Base-by-base conservation (phyloP, 1,139 yeast genomes). In the Scheffersomyces insectosa region DNA sequence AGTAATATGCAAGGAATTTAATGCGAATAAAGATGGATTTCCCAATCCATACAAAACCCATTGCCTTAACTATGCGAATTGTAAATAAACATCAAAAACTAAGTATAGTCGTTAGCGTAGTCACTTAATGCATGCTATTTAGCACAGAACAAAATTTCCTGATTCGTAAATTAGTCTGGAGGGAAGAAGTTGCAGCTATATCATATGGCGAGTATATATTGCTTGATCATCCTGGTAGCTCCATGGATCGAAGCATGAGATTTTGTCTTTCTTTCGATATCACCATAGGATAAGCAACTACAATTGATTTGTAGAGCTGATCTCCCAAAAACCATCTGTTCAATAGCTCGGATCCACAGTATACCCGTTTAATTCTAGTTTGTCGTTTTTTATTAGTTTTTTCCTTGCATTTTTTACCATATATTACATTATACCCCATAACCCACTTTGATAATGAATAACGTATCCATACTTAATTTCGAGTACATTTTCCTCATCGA, bases 401-500 rank as follows among this genome's bases (percentile, higher is more conserved):
- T 15, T 16, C 33, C 33, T 37, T 12, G 29, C 14, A 33, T 15
- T 20, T 14, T 25, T 33, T 29, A 38, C 28, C 14, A 12, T 20
- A n/a, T 25, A 23, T 25, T n/a, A 15, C 40, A 41, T 13, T 14
- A 11, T n/a, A 38, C 23, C 16, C 25, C 23, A 13, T n/a, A 13
- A 20, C 8, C 25, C 6, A 20, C 8, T 20, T 20, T 20, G 25
- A 20, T 20, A 20, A 37, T 15, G 34, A 48, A 48, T 47, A 52
- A 55, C 47, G 47, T 57, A 34, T 53, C 56, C 37, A 45, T 60
- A 25, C 60, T 68, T 46, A 70, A 72, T 34, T 60, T 74, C 43
- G 71, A 67, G 50, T 72, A 73, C 51, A 65, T 70, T 37, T 69
- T 61, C 49, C 52, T 70, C 41, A 52, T 65, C 29, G 63, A 63